These are phyloP conservation scores for Microcyclospora pomicola DNA, from an alignment of 2,329 filamentous ascomycete species.

Conservation along the genomic window DNA sequence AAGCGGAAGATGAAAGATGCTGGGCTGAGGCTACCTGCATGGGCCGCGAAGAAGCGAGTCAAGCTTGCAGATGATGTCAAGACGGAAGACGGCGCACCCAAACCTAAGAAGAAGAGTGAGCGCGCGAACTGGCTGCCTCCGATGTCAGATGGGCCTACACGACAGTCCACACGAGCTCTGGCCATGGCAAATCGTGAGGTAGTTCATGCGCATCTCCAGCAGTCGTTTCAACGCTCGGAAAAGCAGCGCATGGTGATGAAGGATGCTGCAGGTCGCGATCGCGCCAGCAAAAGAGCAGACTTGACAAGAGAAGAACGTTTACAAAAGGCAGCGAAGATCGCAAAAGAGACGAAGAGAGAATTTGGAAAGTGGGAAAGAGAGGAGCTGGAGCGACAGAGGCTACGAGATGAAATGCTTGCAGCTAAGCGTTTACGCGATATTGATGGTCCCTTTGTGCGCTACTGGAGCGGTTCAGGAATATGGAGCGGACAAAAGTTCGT, in stretches of 20 bases:
- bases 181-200: slow-evolving; percentile 46
- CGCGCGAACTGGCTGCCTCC: slow-evolving; percentile 56
- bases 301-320: slow-evolving; percentile 73
- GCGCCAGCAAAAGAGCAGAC: slow-evolving; percentile 64
- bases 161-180: slow-evolving; percentile 48
- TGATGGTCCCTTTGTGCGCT: slow-evolving; percentile 77
- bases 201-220: slow-evolving; percentile 55
- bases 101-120: slow-evolving; percentile 55
- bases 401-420: slow-evolving; percentile 68
- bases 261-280: slow-evolving; percentile 41
- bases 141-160: slow-evolving; percentile 45
- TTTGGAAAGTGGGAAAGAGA: slow-evolving; percentile 83
- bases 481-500: slow-evolving; percentile 65
- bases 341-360: slow-evolving; percentile 73
- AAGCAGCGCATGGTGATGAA: slow-evolving; percentile 55
- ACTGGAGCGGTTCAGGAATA: slow-evolving; percentile 82
- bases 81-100: slow-evolving; percentile 13
- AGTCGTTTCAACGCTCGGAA: slow-evolving; percentile 55
- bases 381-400: slow-evolving; percentile 76
- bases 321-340: slow-evolving; percentile 41
- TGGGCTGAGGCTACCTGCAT: slow-evolving; percentile 44
- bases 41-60: slow-evolving; percentile 53
- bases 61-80: slow-evolving; percentile 29
- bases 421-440: slow-evolving; percentile 77
- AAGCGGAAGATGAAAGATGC: slow-evolving; percentile 72